These are phyloP conservation scores for Starmera stellimalicola DNA, from an alignment of 1,139 yeast genomes.

Conservation along the genomic window DNA sequence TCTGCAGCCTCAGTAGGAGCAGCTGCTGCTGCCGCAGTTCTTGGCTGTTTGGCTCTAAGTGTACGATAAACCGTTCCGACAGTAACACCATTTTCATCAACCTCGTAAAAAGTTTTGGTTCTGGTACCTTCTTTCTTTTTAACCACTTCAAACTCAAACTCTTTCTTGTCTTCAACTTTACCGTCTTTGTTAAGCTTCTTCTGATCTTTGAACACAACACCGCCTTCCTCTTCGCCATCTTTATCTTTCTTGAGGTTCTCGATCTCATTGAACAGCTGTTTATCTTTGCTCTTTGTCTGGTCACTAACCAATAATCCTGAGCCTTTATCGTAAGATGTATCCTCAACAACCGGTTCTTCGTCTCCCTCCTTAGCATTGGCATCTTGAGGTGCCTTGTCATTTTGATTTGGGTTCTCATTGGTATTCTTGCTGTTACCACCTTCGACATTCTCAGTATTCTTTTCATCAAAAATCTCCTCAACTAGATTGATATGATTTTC, in stretches of 20 bases:
- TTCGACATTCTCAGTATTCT: no score
- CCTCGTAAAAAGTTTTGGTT: conserved; percentile 16
- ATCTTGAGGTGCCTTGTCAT: no score
- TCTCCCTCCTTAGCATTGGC: no score
- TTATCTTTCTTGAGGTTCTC: conserved; percentile 14
- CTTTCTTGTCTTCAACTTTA: conserved; percentile 4
- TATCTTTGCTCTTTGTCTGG: conserved; percentile 12
- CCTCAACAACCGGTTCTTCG: conserved; percentile 2
- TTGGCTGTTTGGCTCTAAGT: conserved; percentile 8
- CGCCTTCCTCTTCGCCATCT: conserved; percentile 18
- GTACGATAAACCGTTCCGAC: conserved; percentile 18
- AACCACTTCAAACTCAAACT: conserved; percentile 2
- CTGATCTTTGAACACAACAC: conserved; percentile 17
- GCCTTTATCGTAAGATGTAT: conserved; percentile 1
- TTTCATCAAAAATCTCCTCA: no score
- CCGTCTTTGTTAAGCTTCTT: conserved; percentile 13
- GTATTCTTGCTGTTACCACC: no score
- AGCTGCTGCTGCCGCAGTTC: not conserved
- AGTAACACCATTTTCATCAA: conserved; percentile 19
- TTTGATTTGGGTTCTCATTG: no score
- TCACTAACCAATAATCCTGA: conserved; percentile 4
- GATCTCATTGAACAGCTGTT: conserved; percentile 20
- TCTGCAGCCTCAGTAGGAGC: not conserved
- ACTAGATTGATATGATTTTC: no score
- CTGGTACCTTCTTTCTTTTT: conserved; percentile 2